These are phyloP conservation scores for Penicillium palitans DNA, from an alignment of 2,329 filamentous ascomycete species.

Conservation along the genomic window DNA sequence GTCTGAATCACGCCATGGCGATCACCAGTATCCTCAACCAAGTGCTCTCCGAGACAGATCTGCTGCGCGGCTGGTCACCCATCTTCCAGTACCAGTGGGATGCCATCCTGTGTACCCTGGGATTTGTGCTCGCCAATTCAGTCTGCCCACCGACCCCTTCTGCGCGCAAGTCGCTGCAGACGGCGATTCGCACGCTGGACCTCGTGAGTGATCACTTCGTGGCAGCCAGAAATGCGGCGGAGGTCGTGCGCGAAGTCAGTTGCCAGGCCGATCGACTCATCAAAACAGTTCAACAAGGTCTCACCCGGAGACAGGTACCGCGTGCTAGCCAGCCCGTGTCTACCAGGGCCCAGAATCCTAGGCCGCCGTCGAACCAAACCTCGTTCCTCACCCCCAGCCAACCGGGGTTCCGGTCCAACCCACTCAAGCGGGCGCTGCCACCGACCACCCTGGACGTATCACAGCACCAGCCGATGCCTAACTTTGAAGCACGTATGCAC, in stretches of 20 bases:
- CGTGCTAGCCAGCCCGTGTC: neutral
- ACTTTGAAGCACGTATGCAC: neutral
- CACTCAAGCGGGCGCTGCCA: neutral
- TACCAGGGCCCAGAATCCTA: neutral
- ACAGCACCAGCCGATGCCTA: neutral
- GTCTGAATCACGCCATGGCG: neutral
- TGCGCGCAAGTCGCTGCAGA: conserved; percentile 38
- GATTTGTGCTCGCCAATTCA: conserved; percentile 15
- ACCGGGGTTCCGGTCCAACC: neutral
- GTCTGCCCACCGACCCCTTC: conserved; percentile 25
- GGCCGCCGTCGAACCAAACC: neutral
- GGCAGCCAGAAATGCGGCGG: conserved; percentile 28
- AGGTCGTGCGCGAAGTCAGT: neutral
- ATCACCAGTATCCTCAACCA: neutral
- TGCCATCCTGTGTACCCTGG: neutral
- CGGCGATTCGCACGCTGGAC: conserved; percentile 40
- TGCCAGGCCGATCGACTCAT: neutral
- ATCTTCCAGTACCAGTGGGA: neutral
- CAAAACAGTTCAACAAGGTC: neutral
- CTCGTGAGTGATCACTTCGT: conserved; percentile 37
- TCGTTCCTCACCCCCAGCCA: neutral
- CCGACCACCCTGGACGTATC: neutral
- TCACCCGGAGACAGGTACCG: neutral
- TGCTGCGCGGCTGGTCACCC: neutral
- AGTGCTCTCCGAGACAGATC: neutral